Conservation (phyloP, 768 basidiomycete species). For the Mycena pura region DNA sequence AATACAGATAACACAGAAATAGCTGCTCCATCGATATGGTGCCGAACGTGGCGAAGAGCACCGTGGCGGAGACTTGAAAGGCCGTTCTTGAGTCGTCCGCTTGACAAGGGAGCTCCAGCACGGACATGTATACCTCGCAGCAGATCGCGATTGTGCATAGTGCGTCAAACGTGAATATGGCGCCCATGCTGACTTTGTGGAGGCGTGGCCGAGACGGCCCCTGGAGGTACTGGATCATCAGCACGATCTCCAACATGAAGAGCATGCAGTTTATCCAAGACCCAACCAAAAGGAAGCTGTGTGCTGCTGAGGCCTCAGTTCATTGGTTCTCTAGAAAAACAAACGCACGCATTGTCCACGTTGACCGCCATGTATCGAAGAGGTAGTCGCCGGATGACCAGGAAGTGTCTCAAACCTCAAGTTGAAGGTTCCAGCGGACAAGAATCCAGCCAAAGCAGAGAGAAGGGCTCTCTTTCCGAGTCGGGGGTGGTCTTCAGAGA, state of each 20-base stretch:
- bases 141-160: conserved; percentile 6
- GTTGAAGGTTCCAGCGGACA: too few species aligned
- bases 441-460: too few species aligned
- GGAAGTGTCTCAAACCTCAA: too few species aligned
- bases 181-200: neutral
- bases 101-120: neutral
- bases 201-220: neutral
- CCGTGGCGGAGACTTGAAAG: neutral
- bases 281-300: neutral
- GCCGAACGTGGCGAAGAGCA: conserved; percentile 10
- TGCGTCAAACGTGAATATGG: neutral
- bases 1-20: conserved; percentile 11
- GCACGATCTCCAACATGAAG: conserved; percentile 10
- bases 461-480: too few species aligned
- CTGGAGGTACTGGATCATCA: neutral
- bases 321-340: too few species aligned
- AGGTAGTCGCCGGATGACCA: too few species aligned
- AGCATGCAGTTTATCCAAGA: conserved; percentile 18
- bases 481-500: too few species aligned
- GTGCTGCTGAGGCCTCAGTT: too few species aligned
- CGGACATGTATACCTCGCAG: neutral
- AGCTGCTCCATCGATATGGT: conserved; percentile 15
- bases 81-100: neutral
- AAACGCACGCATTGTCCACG: too few species aligned
- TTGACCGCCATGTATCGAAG: too few species aligned